phyloP scores from a whole-genome alignment of 805 yeast genomes.

The Torulaspora delbrueckii region DNA sequence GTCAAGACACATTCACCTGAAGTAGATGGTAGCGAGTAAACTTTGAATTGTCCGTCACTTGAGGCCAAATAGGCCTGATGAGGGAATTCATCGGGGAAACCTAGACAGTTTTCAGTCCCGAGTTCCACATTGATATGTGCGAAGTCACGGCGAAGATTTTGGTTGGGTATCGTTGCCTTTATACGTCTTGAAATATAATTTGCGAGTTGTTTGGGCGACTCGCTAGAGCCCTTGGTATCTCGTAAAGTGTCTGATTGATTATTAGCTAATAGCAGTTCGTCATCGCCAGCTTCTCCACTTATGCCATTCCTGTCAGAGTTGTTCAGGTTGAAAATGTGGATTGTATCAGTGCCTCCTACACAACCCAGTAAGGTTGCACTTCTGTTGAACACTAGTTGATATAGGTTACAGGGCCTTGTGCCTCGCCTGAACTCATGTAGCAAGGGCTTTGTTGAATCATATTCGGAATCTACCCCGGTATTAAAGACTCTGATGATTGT shows the following conservation, averaged over 20 bases:
- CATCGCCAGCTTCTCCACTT: conserved; percentile 10
- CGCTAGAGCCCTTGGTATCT: conserved; percentile 8
- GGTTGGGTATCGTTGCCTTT: conserved; percentile 29
- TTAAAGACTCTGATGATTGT: conserved; percentile 61
- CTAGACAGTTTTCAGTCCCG: conserved; percentile 20
- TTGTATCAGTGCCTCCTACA: conserved; percentile 78
- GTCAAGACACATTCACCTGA: conserved; percentile 31
- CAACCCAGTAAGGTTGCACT: conserved; percentile 67
- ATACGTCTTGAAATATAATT: conserved; percentile 25
- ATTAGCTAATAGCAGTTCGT: conserved; percentile 11
- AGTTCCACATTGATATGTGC: conserved; percentile 30
- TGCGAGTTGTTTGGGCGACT: conserved; percentile 24
- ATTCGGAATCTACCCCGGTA: conserved; percentile 46
- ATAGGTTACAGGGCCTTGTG: conserved; percentile 66
- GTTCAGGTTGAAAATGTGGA: conserved; percentile 71
- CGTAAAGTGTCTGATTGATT: conserved; percentile 8
- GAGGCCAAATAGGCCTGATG: conserved; percentile 30
- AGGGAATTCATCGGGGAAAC: conserved; percentile 33
- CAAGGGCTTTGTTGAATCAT: conserved; percentile 19
- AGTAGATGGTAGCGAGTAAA: conserved; percentile 27
- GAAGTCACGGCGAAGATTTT: conserved; percentile 28
- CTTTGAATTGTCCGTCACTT: conserved; percentile 27
- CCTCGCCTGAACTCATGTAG: conserved; percentile 63
- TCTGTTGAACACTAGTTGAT: conserved; percentile 60
- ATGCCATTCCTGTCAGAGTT: not conserved